Evolutionary conservation across 495 filamentous ascomycete genomes (phyloP).

Genomic region (Neurospora cerealis): DNA sequence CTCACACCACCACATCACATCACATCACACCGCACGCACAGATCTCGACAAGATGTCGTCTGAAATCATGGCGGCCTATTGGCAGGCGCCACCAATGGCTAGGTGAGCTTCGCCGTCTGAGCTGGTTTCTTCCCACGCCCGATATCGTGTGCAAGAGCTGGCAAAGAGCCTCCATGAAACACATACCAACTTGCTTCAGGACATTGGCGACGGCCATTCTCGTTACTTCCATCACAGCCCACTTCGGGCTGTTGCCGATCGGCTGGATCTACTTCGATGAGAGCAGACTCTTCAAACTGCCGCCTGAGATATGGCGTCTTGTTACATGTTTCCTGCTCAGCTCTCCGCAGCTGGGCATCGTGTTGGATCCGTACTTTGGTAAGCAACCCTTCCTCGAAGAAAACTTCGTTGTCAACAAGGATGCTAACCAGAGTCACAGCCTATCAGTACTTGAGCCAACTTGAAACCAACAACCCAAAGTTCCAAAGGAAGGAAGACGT

Average conservation of each 20-base stretch:
- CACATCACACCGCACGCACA: not conserved
- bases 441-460: conserved; percentile 34
- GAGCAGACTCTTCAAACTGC: conserved; percentile 46
- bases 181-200: conserved; percentile 31
- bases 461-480: conserved; percentile 31
- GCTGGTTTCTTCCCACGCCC: not conserved
- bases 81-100: conserved; percentile 59
- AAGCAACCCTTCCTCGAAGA: conserved; percentile 20
- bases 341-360: conserved; percentile 47
- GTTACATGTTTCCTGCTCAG: conserved; percentile 67
- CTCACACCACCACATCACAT: conserved; percentile 2
- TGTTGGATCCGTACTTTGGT: conserved; percentile 82
- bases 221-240: conserved; percentile 48
- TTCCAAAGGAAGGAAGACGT: conserved; percentile 36
- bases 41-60: conserved; percentile 11
- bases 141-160: not conserved
- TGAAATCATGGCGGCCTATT: conserved; percentile 53
- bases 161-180: not conserved
- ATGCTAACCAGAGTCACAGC: conserved; percentile 8
- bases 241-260: conserved; percentile 48
- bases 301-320: conserved; percentile 48
- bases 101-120: conserved; percentile 39
- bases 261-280: conserved; percentile 49
- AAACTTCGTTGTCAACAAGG: not conserved
- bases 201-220: conserved; percentile 62